These are phyloP conservation scores for Metschnikowia drakensbergensis DNA, from an alignment of 805 yeast species.

Conservation along the genomic window DNA sequence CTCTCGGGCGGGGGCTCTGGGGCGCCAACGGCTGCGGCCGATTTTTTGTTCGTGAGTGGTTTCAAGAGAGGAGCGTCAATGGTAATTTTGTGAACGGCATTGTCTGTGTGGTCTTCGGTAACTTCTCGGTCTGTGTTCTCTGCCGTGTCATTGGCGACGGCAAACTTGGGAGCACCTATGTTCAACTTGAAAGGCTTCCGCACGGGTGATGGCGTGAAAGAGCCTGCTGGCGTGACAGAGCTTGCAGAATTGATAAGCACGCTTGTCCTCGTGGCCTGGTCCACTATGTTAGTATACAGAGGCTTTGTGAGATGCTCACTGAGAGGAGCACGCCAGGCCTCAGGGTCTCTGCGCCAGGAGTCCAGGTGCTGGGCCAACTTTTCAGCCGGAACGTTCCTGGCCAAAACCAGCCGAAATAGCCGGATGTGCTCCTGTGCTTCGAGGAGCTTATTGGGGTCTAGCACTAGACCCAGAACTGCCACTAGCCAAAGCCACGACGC, in stretches of 20 bases:
- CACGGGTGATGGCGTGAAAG: too few relatives aligned
- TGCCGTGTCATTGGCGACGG: not conserved
- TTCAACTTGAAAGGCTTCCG: slow-evolving; percentile 1
- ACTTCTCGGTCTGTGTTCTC: too few relatives aligned
- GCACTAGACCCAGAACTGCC: slow-evolving; percentile 2
- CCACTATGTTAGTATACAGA: not conserved
- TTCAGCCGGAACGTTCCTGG: not conserved
- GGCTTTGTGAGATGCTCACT: not conserved
- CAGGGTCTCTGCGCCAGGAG: not conserved
- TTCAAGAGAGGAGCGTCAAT: too few relatives aligned
- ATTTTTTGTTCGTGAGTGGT: not conserved
- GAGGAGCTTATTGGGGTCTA: not conserved
- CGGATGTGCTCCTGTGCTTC: slow-evolving; percentile 1
- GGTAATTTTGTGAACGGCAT: too few relatives aligned
- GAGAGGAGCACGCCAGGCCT: not conserved
- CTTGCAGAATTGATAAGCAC: not conserved
- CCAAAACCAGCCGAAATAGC: slow-evolving; percentile 1
- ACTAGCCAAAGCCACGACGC: slow-evolving; percentile 1
- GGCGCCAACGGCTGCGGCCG: too few relatives aligned
- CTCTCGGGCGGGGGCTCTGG: too few relatives aligned
- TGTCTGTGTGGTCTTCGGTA: too few relatives aligned
- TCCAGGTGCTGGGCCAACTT: not conserved
- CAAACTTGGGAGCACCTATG: not conserved
- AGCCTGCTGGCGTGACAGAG: too few relatives aligned
- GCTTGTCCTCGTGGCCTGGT: not conserved